These are phyloP conservation scores for Beauveria sp. DNA, from an alignment of 2,329 filamentous ascomycete species.

Conservation along the genomic window DNA sequence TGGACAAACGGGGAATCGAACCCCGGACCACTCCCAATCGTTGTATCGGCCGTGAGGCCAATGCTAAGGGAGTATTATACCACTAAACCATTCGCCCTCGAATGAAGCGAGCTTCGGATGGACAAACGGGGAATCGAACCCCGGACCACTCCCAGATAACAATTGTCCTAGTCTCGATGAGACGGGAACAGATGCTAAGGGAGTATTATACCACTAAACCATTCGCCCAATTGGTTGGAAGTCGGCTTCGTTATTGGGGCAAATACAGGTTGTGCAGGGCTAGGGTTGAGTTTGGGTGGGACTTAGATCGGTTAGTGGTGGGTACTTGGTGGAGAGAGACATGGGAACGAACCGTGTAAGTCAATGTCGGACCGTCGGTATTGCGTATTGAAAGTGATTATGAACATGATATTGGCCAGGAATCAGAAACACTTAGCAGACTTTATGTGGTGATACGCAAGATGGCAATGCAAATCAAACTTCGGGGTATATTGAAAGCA, in stretches of 20 bases:
- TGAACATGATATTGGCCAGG: background rate
- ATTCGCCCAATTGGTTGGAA: conserved; percentile 12
- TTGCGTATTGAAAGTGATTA: background rate
- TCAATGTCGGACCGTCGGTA: background rate
- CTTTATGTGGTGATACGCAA: no score
- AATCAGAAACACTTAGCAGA: no score
- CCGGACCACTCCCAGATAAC: conserved; percentile 13
- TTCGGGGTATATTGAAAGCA: conserved; percentile 1
- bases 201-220: conserved; percentile 16
- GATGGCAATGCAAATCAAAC: background rate
- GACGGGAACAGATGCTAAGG: conserved; percentile 11
- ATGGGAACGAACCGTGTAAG: background rate
- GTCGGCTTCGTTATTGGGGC: conserved; percentile 1
- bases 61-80: conserved; percentile 15
- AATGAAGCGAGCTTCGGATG: background rate
- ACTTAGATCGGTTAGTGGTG: background rate
- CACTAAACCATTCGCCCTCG: conserved; percentile 14
- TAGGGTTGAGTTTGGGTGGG: conserved; percentile 1
- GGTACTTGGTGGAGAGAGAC: background rate
- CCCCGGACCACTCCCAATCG: conserved; percentile 13
- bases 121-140: conserved; percentile 14
- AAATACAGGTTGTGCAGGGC: conserved; percentile 10
- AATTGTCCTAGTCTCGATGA: background rate
- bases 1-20: conserved; percentile 15
- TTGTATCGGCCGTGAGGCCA: background rate